Evolutionary conservation across 2,329 filamentous ascomycete genomes (phyloP).

Genomic region (Fusarium pseudoanthophilum): DNA sequence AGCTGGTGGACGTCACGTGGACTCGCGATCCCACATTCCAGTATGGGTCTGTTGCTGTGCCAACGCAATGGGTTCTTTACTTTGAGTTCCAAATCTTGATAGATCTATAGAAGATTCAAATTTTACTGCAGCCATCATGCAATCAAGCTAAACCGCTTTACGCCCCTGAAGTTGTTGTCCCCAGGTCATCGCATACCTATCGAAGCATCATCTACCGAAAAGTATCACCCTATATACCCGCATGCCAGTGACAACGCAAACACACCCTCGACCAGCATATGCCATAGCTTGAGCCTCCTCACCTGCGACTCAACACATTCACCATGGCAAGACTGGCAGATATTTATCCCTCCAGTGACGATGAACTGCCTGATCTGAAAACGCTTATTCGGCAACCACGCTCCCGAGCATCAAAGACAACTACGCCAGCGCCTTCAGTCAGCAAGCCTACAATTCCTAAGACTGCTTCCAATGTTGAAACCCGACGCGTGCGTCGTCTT

Average conservation of each 20-base stretch:
- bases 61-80: slow-evolving; percentile 7
- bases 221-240: not conserved
- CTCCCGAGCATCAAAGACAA: slow-evolving; percentile 27
- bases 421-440: slow-evolving; percentile 5
- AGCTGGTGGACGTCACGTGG: slow-evolving; percentile 17
- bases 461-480: slow-evolving; percentile 37
- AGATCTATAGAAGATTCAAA: slow-evolving; percentile 19
- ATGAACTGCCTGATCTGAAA: slow-evolving; percentile 56
- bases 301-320: not conserved
- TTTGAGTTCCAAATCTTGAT: not conserved
- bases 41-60: slow-evolving; percentile 22
- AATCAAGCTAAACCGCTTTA: slow-evolving; percentile 14
- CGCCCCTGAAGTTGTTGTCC: not conserved
- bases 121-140: not conserved
- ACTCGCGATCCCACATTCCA: slow-evolving; percentile 11
- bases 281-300: not conserved
- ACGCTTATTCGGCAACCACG: slow-evolving; percentile 42
- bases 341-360: slow-evolving; percentile 50
- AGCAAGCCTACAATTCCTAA: slow-evolving; percentile 41
- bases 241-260: slow-evolving; percentile 11
- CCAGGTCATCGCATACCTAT: slow-evolving; percentile 12
- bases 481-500: slow-evolving; percentile 48
- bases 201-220: slow-evolving; percentile 12
- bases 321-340: slow-evolving; percentile 47
- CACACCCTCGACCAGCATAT: not conserved